These are phyloP conservation scores for Immersiella caudata DNA, from an alignment of 495 filamentous ascomycete species.

Conservation along the genomic window DNA sequence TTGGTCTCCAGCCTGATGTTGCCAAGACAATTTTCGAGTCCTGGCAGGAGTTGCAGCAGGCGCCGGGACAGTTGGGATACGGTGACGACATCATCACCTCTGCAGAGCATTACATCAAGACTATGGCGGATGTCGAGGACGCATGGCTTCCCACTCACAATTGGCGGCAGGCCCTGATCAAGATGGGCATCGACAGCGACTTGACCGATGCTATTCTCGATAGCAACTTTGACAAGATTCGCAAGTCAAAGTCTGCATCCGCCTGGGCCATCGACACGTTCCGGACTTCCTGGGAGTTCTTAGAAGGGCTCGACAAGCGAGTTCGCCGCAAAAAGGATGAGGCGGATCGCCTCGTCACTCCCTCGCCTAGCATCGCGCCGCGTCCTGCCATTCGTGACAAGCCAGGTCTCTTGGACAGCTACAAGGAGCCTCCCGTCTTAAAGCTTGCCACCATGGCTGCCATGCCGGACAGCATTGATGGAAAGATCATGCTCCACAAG, in stretches of 20 bases:
- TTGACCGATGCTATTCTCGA: conserved; percentile 16
- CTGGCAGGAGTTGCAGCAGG: conserved; percentile 19
- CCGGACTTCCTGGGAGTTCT: conserved; percentile 4
- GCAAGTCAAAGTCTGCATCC: conserved; percentile 8
- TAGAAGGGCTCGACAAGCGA: conserved; percentile 10
- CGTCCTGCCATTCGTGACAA: conserved; percentile 8
- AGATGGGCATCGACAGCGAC: conserved; percentile 13
- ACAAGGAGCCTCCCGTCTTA: conserved; percentile 5
- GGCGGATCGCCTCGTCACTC: conserved; percentile 2
- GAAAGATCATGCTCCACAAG: background rate
- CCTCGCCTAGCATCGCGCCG: conserved; percentile 4
- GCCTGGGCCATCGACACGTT: conserved; percentile 12
- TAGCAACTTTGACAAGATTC: conserved; percentile 4
- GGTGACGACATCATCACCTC: conserved; percentile 13
- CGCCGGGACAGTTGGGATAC: conserved; percentile 20
- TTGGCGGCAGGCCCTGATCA: conserved; percentile 7
- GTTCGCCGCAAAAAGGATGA: conserved; percentile 6
- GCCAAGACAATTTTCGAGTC: conserved; percentile 13
- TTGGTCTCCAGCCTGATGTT: conserved; percentile 9
- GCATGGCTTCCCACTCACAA: conserved; percentile 8
- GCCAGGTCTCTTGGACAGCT: conserved; percentile 10
- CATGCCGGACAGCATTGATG: background rate
- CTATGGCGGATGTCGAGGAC: conserved; percentile 6
- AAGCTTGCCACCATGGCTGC: conserved; percentile 6
- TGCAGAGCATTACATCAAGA: conserved; percentile 14